phyloP scores from a whole-genome alignment of 2,329 filamentous ascomycete species.

The Endothia cerciana region DNA sequence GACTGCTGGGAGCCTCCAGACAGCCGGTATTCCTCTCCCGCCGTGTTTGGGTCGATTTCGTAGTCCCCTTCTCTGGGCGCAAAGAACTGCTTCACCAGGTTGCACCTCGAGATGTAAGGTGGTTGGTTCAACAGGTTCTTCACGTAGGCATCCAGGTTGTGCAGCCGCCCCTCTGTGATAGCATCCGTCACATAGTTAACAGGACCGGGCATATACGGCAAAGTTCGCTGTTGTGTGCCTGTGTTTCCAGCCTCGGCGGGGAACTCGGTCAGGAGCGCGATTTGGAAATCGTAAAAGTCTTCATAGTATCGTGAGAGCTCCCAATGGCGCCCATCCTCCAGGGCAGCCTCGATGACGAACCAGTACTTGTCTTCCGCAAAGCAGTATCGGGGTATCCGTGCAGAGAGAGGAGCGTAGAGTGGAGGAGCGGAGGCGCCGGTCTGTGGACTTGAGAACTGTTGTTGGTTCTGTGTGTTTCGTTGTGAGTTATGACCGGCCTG shows the following conservation, averaged over 20 bases:
- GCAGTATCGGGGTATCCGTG: conserved; percentile 88
- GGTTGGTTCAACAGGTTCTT: conserved; percentile 87
- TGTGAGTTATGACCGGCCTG: conserved; percentile 40
- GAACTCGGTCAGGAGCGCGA: conserved; percentile 88
- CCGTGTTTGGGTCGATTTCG: conserved; percentile 76
- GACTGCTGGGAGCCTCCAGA: conserved; percentile 73
- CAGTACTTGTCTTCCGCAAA: conserved; percentile 98
- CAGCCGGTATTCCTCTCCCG: conserved; percentile 72
- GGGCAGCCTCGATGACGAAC: conserved; percentile 91
- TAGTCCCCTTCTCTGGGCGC: conserved; percentile 88
- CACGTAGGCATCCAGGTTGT: conserved; percentile 94
- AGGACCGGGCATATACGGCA: conserved; percentile 97
- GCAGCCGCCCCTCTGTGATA: conserved; percentile 89
- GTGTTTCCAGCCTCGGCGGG: conserved; percentile 91
- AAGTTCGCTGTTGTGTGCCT: conserved; percentile 73
- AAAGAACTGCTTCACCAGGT: conserved; percentile 88
- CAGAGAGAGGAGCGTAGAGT: conserved; percentile 76
- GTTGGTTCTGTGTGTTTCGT: conserved; percentile 40
- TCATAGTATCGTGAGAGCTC: conserved; percentile 94
- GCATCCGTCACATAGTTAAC: conserved; percentile 98
- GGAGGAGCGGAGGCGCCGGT: conserved; percentile 50
- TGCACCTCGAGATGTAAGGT: conserved; percentile 80
- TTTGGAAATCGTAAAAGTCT: conserved; percentile 99
- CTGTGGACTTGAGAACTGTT: conserved; percentile 41
- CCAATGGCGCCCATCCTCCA: conserved; percentile 91